Base-by-base conservation (phyloP, 208 protist species). In the Trypanosoma cruzi region DNA sequence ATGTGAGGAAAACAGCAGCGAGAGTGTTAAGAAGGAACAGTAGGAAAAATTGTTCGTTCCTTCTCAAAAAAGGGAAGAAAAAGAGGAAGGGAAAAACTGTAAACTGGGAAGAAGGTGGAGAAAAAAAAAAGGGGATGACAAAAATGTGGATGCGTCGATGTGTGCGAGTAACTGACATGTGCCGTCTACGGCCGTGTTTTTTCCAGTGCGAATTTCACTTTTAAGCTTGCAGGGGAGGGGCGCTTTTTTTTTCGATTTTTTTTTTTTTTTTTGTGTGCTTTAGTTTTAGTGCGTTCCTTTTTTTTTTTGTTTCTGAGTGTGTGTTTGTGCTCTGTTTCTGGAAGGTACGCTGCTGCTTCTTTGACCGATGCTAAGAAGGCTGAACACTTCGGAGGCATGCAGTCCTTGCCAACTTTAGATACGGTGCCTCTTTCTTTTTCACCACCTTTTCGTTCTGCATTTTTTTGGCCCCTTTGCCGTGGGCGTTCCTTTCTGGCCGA, bases 91-190 rank as follows among this genome's bases (percentile, higher is more conserved):
- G 18, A 44, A 1, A 44, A 13, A 2, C 1, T 2, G 10, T 44
- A 14, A 44, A 44, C 42, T 29, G 37, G n/a, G n/a, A 44, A 49
- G 16, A 37, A 53, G 20, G 4, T 16, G 10, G 54, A 46, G 54
- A 36, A 70, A 62, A 55, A 55, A 55, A 10, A 29, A 55, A 26
- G n/a, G 48, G 49, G n/a, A 55, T 8, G 49, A 29, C 48, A 18
- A 52, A 18, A 26, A 24, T 8, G 11, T 8, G 11, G n/a, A 55
- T 55, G 26, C 26, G 31, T 32, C 28, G 7, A 58, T 58, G 31
- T 58, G 26, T 37, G 31, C 11, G 26, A 7, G 34, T 2, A 28
- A 32, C 28, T 1, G 26, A 7, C 26, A 11, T 29, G 26, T 40
- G 31, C 5, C 28, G 31, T 36, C 40, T 44, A 14, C 18, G 40